Evolutionary conservation across 768 basidiomycete genomes (phyloP).

Genomic region (Polyporus arcularius): DNA sequence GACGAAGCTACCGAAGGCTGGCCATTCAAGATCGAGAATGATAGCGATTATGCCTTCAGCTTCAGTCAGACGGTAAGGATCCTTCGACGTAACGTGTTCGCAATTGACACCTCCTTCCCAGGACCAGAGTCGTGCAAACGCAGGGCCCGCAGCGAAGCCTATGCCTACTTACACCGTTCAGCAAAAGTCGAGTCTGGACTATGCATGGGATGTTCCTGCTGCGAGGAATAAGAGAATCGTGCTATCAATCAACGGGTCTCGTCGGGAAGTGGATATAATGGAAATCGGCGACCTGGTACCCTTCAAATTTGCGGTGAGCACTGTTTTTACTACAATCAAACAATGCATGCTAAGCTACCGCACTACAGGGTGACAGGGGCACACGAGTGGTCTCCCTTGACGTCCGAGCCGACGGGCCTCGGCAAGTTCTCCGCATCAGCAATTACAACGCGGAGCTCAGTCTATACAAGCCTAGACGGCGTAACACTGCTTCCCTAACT

Average conservation of each 20-base stretch:
- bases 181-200: constrained; percentile 57
- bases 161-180: constrained; percentile 55
- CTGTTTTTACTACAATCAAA: too few species aligned
- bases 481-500: constrained; percentile 48
- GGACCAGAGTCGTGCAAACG: constrained; percentile 43
- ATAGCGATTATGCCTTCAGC: constrained; percentile 68
- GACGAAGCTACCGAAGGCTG: constrained; percentile 67
- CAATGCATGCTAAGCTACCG: not conserved
- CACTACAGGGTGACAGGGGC: constrained; percentile 51
- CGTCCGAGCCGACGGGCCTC: constrained; percentile 84
- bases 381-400: constrained; percentile 82
- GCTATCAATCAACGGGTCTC: constrained; percentile 59
- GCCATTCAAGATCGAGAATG: constrained; percentile 92
- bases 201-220: constrained; percentile 95
- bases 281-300: constrained; percentile 93
- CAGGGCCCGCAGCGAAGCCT: constrained; percentile 42
- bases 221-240: constrained; percentile 77
- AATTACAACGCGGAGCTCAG: constrained; percentile 85
- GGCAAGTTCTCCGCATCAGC: constrained; percentile 84
- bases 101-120: constrained; percentile 9
- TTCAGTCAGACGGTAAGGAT: constrained; percentile 73
- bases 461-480: constrained; percentile 78
- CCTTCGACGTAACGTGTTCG: not conserved
- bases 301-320: constrained; percentile 76
- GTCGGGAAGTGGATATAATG: constrained; percentile 82